Evolutionary conservation across 495 filamentous ascomycete species (phyloP).

Genomic region (Penicillium egyptiacum): DNA sequence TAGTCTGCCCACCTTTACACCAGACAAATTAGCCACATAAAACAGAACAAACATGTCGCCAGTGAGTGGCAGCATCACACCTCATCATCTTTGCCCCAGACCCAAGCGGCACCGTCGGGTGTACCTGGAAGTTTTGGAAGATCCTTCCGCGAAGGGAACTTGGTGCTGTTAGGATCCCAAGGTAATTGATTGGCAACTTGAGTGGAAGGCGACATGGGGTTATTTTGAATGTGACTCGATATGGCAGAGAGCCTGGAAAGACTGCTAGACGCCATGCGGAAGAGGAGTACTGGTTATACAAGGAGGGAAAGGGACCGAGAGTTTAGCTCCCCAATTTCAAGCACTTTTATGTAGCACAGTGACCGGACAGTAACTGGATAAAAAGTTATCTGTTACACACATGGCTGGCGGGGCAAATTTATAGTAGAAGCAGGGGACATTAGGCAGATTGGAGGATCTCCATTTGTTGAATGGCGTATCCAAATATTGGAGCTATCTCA

Average conservation of each 20-base stretch:
- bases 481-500: background rate
- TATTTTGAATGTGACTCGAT: constrained; percentile 7
- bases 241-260: constrained; percentile 16
- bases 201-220: constrained; percentile 9
- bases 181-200: constrained; percentile 42
- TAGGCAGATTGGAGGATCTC: background rate
- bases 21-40: constrained; percentile 1
- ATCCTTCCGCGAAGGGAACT: constrained; percentile 54
- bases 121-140: constrained; percentile 47
- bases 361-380: background rate
- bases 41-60: background rate
- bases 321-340: background rate
- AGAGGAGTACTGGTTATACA: background rate
- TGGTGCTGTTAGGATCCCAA: constrained; percentile 53
- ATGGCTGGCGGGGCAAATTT: background rate
- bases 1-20: constrained; percentile 48
- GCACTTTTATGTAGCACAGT: background rate
- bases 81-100: constrained; percentile 62
- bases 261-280: constrained; percentile 12
- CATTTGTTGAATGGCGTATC: background rate
- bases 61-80: constrained; percentile 26
- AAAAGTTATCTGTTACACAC: background rate
- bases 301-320: background rate
- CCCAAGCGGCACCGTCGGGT: constrained; percentile 57
- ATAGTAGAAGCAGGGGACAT: background rate